Evolutionary conservation across 345 rosid species (phyloP).

Genomic region (Linum lewisii): DNA sequence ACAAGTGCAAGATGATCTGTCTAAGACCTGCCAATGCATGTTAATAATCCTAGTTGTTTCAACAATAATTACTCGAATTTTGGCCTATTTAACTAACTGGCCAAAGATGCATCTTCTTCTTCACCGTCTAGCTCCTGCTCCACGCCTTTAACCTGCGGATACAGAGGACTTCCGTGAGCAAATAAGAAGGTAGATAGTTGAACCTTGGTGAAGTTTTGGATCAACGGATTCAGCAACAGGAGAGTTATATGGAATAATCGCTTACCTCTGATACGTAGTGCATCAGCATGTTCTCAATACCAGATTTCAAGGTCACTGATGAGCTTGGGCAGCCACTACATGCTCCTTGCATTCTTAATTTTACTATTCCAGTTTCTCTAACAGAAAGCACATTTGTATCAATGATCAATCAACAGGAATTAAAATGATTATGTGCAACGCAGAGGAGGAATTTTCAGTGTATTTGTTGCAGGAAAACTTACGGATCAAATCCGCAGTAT

Average conservation of each 20-base stretch:
- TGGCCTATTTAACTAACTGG: no score
- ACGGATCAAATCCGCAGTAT: slow-evolving; percentile 77
- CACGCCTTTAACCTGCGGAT: slow-evolving; percentile 67
- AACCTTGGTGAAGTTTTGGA: no score
- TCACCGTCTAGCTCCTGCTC: slow-evolving; percentile 81
- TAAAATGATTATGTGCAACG: background rate
- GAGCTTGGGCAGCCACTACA: slow-evolving; percentile 99
- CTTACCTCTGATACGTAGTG: slow-evolving; percentile 94
- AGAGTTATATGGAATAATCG: background rate
- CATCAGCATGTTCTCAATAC: slow-evolving; percentile 98
- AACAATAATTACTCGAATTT: no score
- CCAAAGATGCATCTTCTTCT: slow-evolving; percentile 17
- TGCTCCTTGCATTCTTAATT: slow-evolving; percentile 94
- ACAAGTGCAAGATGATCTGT: no score
- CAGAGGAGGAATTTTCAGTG: background rate
- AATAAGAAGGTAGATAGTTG: no score
- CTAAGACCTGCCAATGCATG: no score
- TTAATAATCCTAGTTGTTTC: no score
- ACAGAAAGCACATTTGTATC: slow-evolving; percentile 10
- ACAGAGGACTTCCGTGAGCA: no score
- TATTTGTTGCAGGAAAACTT: slow-evolving; percentile 20
- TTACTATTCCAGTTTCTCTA: slow-evolving; percentile 86
- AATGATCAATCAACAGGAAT: background rate
- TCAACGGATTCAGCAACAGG: no score
- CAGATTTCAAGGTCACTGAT: slow-evolving; percentile 93